These are phyloP conservation scores for Candida taoyuanica DNA, from an alignment of 805 yeast species.

Conservation along the genomic window DNA sequence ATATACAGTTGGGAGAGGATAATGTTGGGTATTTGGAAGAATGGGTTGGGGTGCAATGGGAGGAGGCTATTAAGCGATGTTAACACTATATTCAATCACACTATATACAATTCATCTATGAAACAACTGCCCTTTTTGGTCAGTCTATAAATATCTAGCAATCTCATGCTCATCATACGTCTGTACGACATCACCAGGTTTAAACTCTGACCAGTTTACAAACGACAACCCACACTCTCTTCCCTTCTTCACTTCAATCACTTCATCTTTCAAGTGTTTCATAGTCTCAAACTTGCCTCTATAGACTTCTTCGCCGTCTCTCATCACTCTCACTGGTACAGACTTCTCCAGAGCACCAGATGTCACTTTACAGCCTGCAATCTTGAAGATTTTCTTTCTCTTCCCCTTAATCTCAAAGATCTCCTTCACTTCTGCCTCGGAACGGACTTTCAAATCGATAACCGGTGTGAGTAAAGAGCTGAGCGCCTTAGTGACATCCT, in stretches of 20 bases:
- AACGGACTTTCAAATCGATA: constrained; percentile 58
- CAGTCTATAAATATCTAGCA: constrained; percentile 39
- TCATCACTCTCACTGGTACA: constrained; percentile 51
- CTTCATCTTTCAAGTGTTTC: constrained; percentile 80
- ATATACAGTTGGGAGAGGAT: constrained; percentile 49
- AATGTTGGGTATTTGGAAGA: constrained; percentile 80
- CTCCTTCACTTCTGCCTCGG: constrained; percentile 66
- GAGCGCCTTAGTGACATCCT: constrained; percentile 67
- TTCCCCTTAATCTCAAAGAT: constrained; percentile 66
- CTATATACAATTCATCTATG: neutral
- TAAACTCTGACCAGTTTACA: constrained; percentile 59
- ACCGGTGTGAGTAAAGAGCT: constrained; percentile 58
- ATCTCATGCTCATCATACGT: constrained; percentile 63
- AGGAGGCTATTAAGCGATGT: constrained; percentile 32
- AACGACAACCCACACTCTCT: constrained; percentile 86
- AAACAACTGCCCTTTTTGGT: constrained; percentile 1
- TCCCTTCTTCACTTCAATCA: constrained; percentile 73
- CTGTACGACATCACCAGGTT: constrained; percentile 72
- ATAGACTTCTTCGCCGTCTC: constrained; percentile 44
- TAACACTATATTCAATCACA: neutral
- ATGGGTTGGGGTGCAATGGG: constrained; percentile 87
- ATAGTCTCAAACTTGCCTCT: constrained; percentile 67
- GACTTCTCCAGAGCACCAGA: constrained; percentile 63
- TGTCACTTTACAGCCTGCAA: constrained; percentile 85
- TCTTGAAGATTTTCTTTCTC: constrained; percentile 46